phyloP scores from a whole-genome alignment of 176 grass and related monocot species.

The Rhynchospora tenuis region DNA sequence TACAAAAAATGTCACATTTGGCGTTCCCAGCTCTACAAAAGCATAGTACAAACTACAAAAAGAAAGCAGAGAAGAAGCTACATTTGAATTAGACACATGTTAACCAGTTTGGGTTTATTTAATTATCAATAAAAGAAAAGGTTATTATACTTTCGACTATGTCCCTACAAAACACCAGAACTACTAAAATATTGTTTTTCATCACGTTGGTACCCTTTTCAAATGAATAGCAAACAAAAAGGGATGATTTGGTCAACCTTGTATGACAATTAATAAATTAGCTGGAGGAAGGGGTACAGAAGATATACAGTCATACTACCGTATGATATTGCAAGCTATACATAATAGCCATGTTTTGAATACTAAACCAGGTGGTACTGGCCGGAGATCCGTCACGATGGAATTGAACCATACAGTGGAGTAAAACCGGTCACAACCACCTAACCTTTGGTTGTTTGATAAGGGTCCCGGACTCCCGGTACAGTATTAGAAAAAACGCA shows the following conservation, averaged over 20 bases:
- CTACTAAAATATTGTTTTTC: background rate
- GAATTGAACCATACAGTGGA: too few species aligned
- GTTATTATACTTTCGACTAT: background rate
- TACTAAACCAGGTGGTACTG: too few species aligned
- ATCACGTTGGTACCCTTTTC: background rate
- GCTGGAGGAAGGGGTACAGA: background rate
- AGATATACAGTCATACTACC: too few species aligned
- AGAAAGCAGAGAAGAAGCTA: background rate
- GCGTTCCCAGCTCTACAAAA: conserved; percentile 62
- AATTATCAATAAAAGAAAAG: background rate
- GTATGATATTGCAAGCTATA: background rate
- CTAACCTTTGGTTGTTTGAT: too few species aligned
- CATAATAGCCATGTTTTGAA: background rate
- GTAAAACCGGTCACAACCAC: too few species aligned
- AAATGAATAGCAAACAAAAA: background rate
- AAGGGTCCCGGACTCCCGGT: too few species aligned
- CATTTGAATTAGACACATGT: conserved; percentile 20
- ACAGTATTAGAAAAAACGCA: too few species aligned
- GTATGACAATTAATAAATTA: background rate
- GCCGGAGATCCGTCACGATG: too few species aligned
- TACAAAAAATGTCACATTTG: conserved; percentile 83
- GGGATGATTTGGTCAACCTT: background rate
- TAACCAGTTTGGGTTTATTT: background rate
- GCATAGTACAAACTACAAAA: conserved; percentile 80
- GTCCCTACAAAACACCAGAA: conserved; percentile 11